phyloP scores from a whole-genome alignment of 1,139 yeast species.

The Geotrichum reessii region DNA sequence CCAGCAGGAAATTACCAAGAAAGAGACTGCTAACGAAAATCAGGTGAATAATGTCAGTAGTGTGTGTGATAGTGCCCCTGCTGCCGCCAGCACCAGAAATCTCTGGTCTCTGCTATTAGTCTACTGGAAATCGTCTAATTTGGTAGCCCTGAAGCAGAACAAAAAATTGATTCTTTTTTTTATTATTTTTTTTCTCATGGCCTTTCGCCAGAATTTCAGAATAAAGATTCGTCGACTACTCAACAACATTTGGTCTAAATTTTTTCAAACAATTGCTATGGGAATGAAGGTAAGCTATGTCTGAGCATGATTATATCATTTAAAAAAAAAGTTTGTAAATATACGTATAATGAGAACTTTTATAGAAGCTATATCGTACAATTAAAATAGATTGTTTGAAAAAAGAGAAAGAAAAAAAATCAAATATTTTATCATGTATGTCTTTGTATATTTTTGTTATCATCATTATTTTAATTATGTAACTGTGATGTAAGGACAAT shows the following conservation, averaged over 20 bases:
- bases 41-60: not conserved
- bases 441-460: no score
- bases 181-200: not conserved
- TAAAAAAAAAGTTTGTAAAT: not conserved
- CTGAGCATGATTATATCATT: not conserved
- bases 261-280: constrained; percentile 11
- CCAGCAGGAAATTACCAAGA: not conserved
- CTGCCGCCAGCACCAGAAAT: not conserved
- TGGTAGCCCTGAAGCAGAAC: not conserved
- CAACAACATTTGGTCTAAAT: constrained; percentile 2
- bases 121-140: constrained; percentile 2
- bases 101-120: constrained; percentile 1
- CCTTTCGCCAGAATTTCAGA: constrained; percentile 5
- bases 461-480: no score
- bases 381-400: not conserved
- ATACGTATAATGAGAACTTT: not conserved
- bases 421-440: no score
- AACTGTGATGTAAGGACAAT: no score
- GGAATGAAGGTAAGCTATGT: constrained; percentile 17
- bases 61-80: not conserved
- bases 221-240: not conserved
- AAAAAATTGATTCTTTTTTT: constrained; percentile 7
- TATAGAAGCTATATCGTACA: no score
- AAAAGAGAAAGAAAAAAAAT: not conserved
- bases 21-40: not conserved